Base-by-base conservation (phyloP, 140 eudicot genomes). In the Bidens hawaiensis region DNA sequence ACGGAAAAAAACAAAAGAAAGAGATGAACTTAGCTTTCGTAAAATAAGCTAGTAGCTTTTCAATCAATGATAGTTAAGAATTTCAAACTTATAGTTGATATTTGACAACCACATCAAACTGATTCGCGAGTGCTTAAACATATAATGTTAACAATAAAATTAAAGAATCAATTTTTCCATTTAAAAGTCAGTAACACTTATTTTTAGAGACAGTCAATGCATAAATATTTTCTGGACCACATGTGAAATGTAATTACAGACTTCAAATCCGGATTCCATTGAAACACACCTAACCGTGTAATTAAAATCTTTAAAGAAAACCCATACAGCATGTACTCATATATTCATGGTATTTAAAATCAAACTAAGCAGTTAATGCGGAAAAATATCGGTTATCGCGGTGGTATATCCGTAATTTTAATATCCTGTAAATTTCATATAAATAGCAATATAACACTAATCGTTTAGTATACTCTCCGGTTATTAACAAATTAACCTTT, bases 221-320 rank as follows among this genome's bases (percentile, higher is more conserved):
- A 65, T 28, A 31, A 48, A 64, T 38, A 47, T 30, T 30, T 19
- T n/a, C 27, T 6, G 36, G 2, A 22, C 52, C 23, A 36, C 1
- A 31, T 4, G 28, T 31, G 22, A 47, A 31, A 22, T 15, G 28
- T 22, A 65, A 24, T 6, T 14, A 14, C 16, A 41, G 26, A 47
- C 33, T 63, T 28, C 21, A 14, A 36, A 34, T 51, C 26, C 25
- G 38, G 12, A 23, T 30, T 8, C 34, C 22, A 21, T 3, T 65
- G 14, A 28, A 51, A 22, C 62, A 54, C 41, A 50, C 33, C 6
- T 3, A 36, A 3, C 7, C 27, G 23, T 13, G 9, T 40, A 13
- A 33, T 34, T 45, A 42, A 62, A 71, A 62, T 51, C 28, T 41
- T 62, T n/a, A n/a, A 23, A 27, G 19, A n/a, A 40, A 53, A 40